Percentiles rank a stretch among this genome's conserved stretches.
Evolutionary conservation across 176 grass and related monocot species (phyloP).

Genomic region (Chloris gayana): DNA sequence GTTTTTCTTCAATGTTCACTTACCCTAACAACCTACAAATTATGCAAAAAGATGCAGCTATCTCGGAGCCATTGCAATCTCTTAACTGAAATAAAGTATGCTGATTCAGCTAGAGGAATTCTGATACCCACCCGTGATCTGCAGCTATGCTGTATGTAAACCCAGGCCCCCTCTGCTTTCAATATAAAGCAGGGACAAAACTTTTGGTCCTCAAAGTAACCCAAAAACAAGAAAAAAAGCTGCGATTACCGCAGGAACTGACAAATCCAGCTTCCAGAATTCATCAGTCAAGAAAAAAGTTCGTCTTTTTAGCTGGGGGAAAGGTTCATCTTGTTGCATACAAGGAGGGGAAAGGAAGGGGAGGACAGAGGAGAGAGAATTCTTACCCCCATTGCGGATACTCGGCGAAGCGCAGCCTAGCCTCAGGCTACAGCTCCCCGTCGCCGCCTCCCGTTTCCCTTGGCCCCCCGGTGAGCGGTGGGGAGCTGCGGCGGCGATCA

Average conservation of each 20-base stretch:
- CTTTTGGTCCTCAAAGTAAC: neutral
- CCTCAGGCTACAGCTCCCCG: neutral
- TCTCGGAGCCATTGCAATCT: neutral
- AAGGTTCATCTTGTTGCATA: neutral
- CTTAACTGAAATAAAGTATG: neutral
- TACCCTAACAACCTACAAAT: neutral
- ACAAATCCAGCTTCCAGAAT: neutral
- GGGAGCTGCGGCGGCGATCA: neutral
- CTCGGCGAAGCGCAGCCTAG: neutral
- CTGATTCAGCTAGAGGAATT: neutral
- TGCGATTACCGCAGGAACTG: neutral
- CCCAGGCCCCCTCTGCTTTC: neutral
- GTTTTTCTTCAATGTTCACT: too few species aligned
- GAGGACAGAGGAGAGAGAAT: neutral
- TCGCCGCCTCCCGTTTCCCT: neutral
- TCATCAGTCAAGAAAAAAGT: neutral
- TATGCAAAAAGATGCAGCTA: neutral
- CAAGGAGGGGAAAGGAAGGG: neutral
- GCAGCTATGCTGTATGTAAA: neutral
- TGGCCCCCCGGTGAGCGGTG: neutral
- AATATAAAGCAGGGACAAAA: neutral
- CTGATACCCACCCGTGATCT: neutral
- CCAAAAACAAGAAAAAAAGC: neutral
- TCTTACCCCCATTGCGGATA: conserved; percentile 40
- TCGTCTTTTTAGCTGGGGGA: neutral